Base-by-base conservation (phyloP, 2,329 filamentous ascomycete species). In the Ascocoryne sarcoides region DNA sequence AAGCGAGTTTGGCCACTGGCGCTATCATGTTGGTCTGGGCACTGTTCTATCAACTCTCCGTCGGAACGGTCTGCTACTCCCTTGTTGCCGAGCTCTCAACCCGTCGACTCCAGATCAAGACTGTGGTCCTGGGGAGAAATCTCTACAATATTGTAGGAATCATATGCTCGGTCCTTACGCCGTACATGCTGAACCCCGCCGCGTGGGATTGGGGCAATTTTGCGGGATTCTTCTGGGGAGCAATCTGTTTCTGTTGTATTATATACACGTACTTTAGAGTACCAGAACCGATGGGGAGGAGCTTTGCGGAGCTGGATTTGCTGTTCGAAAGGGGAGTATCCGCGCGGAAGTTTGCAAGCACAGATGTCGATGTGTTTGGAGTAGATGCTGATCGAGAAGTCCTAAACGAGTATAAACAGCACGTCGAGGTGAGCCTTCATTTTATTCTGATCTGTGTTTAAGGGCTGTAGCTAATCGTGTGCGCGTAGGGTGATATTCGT, bases 181-280 rank as follows among this genome's bases (percentile, higher is more conserved):
- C 88, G 0, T 94, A 93, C 64, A 95, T 95, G 88, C 72, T 94
- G 31, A 95, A 95, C 64, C 86, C 88, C 0, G 72, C 69, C 1
- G 82, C 78, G 0, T 95, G 89, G 88, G 69, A 93, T 62, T 95
- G 87, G 88, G 71, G 76, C 45, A 92, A 92, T 64, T 92, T 75
- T 54, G 76, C 87, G 0, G 87, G 88, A 19, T 93, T 94, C 66
- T 59, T 59, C 46, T 60, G 56, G 93, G 93, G 68, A 87, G 87
- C 84, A 63, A 74, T 71, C 80, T 77, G 10, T 52, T 58, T 66
- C 31, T 38, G 60, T 4, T 65, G 66, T 34, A 54, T 66, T 2
- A 84, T 80, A 0, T 79, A 86, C 42, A 90, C 84, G 63, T 90
- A 78, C 58, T 89, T 88, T 68, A 74, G 84, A 10, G 68, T 90